Base-by-base conservation (phyloP, 257 asterid species). In the Knoxia roxburghii region DNA sequence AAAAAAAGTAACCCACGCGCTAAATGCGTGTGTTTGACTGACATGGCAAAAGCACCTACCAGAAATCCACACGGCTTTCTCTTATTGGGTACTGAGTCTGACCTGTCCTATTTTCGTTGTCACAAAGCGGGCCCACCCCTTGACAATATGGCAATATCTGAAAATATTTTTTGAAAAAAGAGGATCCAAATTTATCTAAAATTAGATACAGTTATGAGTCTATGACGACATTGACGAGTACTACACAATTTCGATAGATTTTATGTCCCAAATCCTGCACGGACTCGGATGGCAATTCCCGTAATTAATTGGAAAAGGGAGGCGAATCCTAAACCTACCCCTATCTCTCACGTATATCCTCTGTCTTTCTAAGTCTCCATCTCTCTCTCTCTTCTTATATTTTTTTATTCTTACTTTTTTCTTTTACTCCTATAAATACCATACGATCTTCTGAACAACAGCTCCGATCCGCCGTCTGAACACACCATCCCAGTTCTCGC, bases 401-500 rank as follows among this genome's bases (percentile, higher is more conserved):
- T 4, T 4, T 9, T 3, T 1, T 46, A 0, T 13, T 10, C 2
- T 46, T 4, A 5, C 3, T 10, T 13, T 10, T 17, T 46, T n/a
- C n/a, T 46, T 12, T 46, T 2, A n/a, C n/a, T n/a, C n/a, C n/a
- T n/a, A n/a, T n/a, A n/a, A n/a, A n/a, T n/a, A n/a, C n/a, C n/a
- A n/a, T n/a, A n/a, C n/a, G n/a, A n/a, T n/a, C n/a, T n/a, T n/a
- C n/a, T n/a, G n/a, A n/a, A n/a, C n/a, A n/a, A n/a, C n/a, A n/a
- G n/a, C n/a, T 57, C 76, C 48, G 79, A 78, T 79, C 85, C 85
- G 85, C 87, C 86, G 89, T 77, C 77, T 77, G 30, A 71, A 67
- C 72, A 75, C 54, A n/a, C 24, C 11, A 20, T 76, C 75, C 68
- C 74, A 14, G 33, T 32, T 77, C 59, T 53, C 70, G 70, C 78